Evolutionary conservation across 164 flowering plant species (phyloP), one percentile per base, ranked within the genome.

Genomic region (Hamamelis virginiana): DNA sequence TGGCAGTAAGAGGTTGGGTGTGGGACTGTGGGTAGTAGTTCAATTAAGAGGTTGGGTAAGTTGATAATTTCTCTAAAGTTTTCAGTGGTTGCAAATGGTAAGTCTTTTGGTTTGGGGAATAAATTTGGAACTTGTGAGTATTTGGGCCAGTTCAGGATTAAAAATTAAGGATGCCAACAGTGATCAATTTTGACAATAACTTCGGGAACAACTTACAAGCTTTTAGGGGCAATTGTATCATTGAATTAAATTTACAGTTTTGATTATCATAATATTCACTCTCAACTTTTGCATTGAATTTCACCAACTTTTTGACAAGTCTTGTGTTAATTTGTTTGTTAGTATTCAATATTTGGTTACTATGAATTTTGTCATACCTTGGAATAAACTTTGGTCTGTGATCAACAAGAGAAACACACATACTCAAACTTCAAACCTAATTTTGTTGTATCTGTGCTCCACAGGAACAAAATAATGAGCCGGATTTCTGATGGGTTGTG

Each of bases 11-110:
- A n/a, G n/a, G n/a, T n/a, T n/a, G n/a, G n/a, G n/a, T n/a, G n/a
- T n/a, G n/a, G n/a, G n/a, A n/a, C n/a, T n/a, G n/a, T n/a, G n/a
- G n/a, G n/a, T n/a, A n/a, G n/a, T n/a, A n/a, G n/a, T n/a, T n/a
- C n/a, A n/a, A 81, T 66, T 84, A 84, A 61, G 97, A 94, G 67
- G 80, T 92, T 69, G 81, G 91, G 98, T 92, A 77, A 64, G 86
- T 76, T 47, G 18, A n/a, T 38, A 47, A 25, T 46, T 73, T 43
- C 2, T 9, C 50, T 65, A 45, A 45, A 28, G 0, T 23, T 45
- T 63, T 28, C 43, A 1, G 45, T 59, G 21, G 38, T 18, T 59
- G 23, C 28, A 25, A 16, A 33, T 3, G 28, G 19, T 14, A 59
- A 13, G 9, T 15, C n/a, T 59, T 27, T 27, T n/a, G n/a, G 38